A percentile compares a stretch with the other conserved stretches of the same genome.
These are phyloP conservation scores for Musa acuminata DNA, from an alignment of 176 grass and related monocot species.

Conservation along the genomic window DNA sequence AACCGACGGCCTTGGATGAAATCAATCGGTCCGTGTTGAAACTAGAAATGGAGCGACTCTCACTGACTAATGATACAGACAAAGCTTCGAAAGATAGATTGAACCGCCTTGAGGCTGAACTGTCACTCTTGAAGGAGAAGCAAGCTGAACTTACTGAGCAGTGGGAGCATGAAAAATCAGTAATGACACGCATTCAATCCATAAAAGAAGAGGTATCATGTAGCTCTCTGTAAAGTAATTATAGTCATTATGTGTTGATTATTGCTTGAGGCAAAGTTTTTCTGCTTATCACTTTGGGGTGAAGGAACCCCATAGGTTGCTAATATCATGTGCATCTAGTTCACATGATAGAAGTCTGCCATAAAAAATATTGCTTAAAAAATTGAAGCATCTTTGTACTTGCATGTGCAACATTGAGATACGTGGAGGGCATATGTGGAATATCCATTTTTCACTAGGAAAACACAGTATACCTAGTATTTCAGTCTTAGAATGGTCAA, in stretches of 20 bases:
- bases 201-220: slow-evolving; percentile 81
- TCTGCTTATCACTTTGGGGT: too few relatives aligned
- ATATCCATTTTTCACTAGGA: too few relatives aligned
- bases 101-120: slow-evolving; percentile 68
- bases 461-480: neutral
- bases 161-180: slow-evolving; percentile 83
- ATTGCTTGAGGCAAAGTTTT: neutral
- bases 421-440: too few relatives aligned
- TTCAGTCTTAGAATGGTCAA: neutral
- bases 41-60: slow-evolving; percentile 95
- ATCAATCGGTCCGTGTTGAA: slow-evolving; percentile 90
- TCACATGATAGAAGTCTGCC: neutral
- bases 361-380: neutral
- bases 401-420: neutral
- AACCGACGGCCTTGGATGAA: slow-evolving; percentile 92
- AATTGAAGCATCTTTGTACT: neutral
- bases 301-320: too few relatives aligned
- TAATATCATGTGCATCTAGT: too few relatives aligned
- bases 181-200: slow-evolving; percentile 95
- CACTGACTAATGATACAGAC: slow-evolving; percentile 94
- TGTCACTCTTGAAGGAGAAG: slow-evolving; percentile 73
- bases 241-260: neutral
- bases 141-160: slow-evolving; percentile 73
- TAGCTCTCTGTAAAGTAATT: neutral
- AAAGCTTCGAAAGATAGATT: slow-evolving; percentile 91